These are phyloP conservation scores for Amaranthus cruentus DNA, from an alignment of 148 eudicot species.

Conservation along the genomic window DNA sequence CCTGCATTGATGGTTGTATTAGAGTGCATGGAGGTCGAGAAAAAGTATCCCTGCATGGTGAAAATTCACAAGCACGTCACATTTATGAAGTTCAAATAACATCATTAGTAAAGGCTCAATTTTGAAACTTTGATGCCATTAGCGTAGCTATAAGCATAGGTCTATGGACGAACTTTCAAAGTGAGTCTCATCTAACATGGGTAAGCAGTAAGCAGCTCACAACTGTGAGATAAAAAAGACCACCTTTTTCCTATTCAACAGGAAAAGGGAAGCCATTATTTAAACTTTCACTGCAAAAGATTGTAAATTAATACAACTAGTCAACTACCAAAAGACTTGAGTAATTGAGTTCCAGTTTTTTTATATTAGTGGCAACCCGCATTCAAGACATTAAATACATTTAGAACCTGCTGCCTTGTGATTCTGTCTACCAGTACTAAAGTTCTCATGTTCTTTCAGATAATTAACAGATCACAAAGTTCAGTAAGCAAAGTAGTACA, in stretches of 20 bases:
- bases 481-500: too few relatives aligned
- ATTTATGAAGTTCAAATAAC: slow-evolving; percentile 7
- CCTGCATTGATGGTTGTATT: slow-evolving; percentile 78
- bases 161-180: not conserved
- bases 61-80: slow-evolving; percentile 10
- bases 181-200: not conserved
- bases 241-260: not conserved
- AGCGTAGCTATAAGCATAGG: not conserved
- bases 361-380: too few relatives aligned
- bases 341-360: too few relatives aligned
- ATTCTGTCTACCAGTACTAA: too few relatives aligned
- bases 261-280: too few relatives aligned
- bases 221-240: not conserved
- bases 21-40: slow-evolving; percentile 85
- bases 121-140: not conserved
- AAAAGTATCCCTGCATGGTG: slow-evolving; percentile 75
- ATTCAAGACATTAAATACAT: too few relatives aligned
- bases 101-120: not conserved
- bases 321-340: too few relatives aligned
- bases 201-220: not conserved
- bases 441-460: too few relatives aligned
- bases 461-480: too few relatives aligned
- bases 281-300: too few relatives aligned
- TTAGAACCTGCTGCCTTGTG: too few relatives aligned
- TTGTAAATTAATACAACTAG: too few relatives aligned